Base-by-base conservation (phyloP, 768 basidiomycete genomes). In the Pisolithus microcarpus region DNA sequence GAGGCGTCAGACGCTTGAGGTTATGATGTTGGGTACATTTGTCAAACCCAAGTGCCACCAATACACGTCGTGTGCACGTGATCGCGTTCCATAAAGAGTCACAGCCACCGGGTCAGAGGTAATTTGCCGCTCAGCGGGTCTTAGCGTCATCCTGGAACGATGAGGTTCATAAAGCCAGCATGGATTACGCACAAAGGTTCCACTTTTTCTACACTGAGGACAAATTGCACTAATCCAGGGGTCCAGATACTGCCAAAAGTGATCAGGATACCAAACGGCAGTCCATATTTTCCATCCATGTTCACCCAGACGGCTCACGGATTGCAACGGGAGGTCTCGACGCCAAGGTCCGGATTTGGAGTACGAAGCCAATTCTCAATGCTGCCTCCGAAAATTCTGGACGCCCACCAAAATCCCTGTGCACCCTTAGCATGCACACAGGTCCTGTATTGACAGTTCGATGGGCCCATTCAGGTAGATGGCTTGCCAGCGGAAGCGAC, bases 291-390 rank as follows among this genome's bases (percentile, higher is more conserved):
- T 88, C 91, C 7, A 80, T 95, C 18, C 86, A 91, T 58, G 21
- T 23, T 23, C 21, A 91, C 21, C 95, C 95, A 0, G 95, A 99
- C 61, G 90, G 90, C 55, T 92, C 91, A 18, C 81, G 95, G 16
- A 86, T 99, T 58, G 95, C 96, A n/a, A 99, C 95, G 1, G 96
- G 93, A 26, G 93, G 94, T 2, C 76, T 99, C 49, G 95, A 99
- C 66, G 87, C 91, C 38, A 95, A 93, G 73, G 83, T 99, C 53
- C 87, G 92, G 45, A 91, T 99, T 69, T 99, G 95, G 95, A 89
- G 88, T 54, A 98, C 96, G 0, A 85, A 89, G 55, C 94, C 96
- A 0, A 95, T 98, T 57, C 72, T 98, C n/a, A 84, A 84, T 55
- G 70, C 77, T 13, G 76, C 80, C 39, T 75, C 88, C 28, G 82